Base-by-base conservation (phyloP, 2,329 filamentous ascomycete species). In the Aspergillus intermedius region DNA sequence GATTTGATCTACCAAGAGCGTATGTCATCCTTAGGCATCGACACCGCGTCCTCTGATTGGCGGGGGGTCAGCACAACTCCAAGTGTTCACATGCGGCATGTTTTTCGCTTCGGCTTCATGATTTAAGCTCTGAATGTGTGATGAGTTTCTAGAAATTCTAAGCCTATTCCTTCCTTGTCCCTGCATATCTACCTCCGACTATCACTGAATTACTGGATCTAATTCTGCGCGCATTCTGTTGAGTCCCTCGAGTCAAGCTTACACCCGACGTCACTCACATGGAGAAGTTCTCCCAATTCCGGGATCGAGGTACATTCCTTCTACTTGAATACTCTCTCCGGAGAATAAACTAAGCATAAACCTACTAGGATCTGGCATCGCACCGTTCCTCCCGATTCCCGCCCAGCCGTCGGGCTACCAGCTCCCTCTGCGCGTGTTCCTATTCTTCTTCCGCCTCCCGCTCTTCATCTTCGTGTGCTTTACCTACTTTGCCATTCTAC, bases 281-380 rank as follows among this genome's bases (percentile, higher is more conserved):
- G 91, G 91, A 96, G 76, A 95, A 94, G 69, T 96, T 88, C 69
- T 91, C 88, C 49, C 89, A 95, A 68, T 96, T 88, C 64, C 84
- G 91, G 60, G 91, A 96, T 71, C 83, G 86, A 82, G 90, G 90
- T 88, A 75, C 42, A 53, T 12, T 12, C 25, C 10, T 10, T 30
- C 10, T 30, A 30, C 25, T 30, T 4, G 10, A 30, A 12, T 4
- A 30, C 25, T 30, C 10, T 1, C 25, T 12, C 25, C 10, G 25
- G 25, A 30, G 25, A 30, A 30, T 30, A 30, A 12, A 30, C 25
- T 30, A 30, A 30, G 9, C 34, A 13, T 25, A 22, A 23, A 17
- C 23, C 5, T 52, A 47, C 43, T 49, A 97, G 91, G 91, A 57
- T 95, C 93, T 57, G 91, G 93, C 61, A 94, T 98, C 67, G 88